A percentile compares a stretch with the other conserved stretches of the same genome.
Conservation (phyloP, 148 eudicot genomes). For the Nepenthes mirabilis region DNA sequence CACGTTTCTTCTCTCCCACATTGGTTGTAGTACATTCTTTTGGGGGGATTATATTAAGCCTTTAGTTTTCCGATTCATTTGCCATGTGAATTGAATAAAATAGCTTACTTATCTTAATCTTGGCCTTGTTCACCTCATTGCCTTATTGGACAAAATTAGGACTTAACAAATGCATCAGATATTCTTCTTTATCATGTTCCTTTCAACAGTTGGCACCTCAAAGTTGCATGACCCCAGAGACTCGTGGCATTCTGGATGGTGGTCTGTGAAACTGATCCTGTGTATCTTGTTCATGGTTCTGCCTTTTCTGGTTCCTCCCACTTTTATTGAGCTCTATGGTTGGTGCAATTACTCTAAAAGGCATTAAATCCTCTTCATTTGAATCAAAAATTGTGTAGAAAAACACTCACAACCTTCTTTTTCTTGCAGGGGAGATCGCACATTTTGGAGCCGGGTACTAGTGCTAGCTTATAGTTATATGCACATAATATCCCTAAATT, state of each 20-base stretch:
- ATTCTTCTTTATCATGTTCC: constrained; percentile 67
- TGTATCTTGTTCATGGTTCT: constrained; percentile 30
- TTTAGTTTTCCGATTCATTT: no score
- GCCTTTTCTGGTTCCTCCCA: constrained; percentile 43
- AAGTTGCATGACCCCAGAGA: constrained; percentile 37
- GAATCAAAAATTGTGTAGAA: neutral
- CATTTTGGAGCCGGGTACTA: constrained; percentile 92
- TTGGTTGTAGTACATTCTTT: no score
- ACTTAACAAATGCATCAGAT: constrained; percentile 33
- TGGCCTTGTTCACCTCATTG: neutral
- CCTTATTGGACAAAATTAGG: neutral
- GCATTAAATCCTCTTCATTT: neutral
- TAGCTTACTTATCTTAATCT: neutral
- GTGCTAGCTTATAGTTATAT: neutral
- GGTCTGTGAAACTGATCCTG: constrained; percentile 40
- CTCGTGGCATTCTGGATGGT: constrained; percentile 58
- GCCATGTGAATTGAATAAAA: no score
- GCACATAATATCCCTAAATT: neutral
- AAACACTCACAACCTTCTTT: constrained; percentile 1
- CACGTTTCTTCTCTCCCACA: no score
- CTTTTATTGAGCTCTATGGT: constrained; percentile 48
- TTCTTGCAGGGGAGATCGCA: constrained; percentile 60
- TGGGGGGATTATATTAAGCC: no score
- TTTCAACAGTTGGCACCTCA: constrained; percentile 47
- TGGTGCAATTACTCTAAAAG: constrained; percentile 10